A percentile compares a stretch with the other conserved stretches of the same genome.
Conservation (phyloP, 192 early-diverging fungal species). For the Linnemannia zychae region DNA sequence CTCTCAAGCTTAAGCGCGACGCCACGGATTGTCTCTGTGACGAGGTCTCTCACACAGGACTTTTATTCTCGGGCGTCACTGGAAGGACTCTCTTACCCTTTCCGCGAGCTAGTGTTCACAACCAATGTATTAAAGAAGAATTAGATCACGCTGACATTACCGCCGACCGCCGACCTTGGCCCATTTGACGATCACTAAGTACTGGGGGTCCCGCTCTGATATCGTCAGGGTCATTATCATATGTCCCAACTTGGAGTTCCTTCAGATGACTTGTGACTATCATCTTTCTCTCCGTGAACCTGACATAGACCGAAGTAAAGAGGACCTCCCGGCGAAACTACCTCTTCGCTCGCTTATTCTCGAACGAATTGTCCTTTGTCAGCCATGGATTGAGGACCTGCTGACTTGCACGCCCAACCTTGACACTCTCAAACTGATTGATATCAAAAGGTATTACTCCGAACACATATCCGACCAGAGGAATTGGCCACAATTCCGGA, state of each 20-base stretch:
- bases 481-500: too few relatives aligned
- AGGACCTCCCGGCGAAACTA: neutral
- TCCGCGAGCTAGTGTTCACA: neutral
- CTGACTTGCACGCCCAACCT: neutral
- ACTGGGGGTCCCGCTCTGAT: neutral
- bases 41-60: too few relatives aligned
- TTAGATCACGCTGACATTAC: too few relatives aligned
- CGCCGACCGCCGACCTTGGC: neutral
- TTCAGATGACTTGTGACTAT: neutral
- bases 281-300: neutral
- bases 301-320: neutral
- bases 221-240: too few relatives aligned
- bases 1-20: too few relatives aligned
- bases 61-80: too few relatives aligned
- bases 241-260: neutral
- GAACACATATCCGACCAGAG: too few relatives aligned
- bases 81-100: too few relatives aligned
- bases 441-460: too few relatives aligned
- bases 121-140: too few relatives aligned
- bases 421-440: neutral
- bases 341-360: neutral
- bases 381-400: neutral
- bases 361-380: neutral
- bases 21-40: too few relatives aligned
- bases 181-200: neutral